phyloP scores from a whole-genome alignment of 495 filamentous ascomycete species.

The Penicillium silybi region DNA sequence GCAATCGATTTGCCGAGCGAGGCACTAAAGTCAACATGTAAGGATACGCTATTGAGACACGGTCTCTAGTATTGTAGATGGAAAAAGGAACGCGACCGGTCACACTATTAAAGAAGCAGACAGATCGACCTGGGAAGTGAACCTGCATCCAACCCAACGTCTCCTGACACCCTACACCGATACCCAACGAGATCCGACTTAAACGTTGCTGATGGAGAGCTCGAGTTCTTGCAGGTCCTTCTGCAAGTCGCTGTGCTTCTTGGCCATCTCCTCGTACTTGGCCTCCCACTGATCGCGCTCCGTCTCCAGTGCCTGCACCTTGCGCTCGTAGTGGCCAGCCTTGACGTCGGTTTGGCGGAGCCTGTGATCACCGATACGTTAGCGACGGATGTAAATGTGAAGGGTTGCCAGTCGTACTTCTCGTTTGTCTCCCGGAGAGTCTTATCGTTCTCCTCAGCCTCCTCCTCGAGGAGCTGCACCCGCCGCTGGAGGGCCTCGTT shows the following conservation, averaged over 20 bases:
- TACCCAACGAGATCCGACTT: constrained; percentile 29
- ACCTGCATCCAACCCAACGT: constrained; percentile 30
- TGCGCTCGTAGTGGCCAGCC: constrained; percentile 98
- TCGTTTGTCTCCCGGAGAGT: constrained; percentile 94
- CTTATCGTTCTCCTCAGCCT: constrained; percentile 92
- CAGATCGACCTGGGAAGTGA: constrained; percentile 24
- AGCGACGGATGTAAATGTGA: background rate
- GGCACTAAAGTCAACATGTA: constrained; percentile 19
- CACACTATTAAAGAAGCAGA: constrained; percentile 24
- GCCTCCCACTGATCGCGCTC: constrained; percentile 87
- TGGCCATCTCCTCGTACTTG: constrained; percentile 94
- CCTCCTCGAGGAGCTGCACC: constrained; percentile 93
- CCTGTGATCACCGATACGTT: constrained; percentile 45
- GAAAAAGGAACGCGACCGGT: constrained; percentile 22
- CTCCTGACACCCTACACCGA: constrained; percentile 27
- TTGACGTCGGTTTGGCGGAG: constrained; percentile 98
- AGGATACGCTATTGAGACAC: constrained; percentile 16
- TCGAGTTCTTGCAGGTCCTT: constrained; percentile 90
- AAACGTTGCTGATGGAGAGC: constrained; percentile 86
- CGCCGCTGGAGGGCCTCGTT: constrained; percentile 86
- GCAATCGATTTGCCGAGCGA: constrained; percentile 11
- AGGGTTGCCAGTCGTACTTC: constrained; percentile 62
- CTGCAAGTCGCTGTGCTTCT: constrained; percentile 79
- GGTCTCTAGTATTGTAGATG: constrained; percentile 23
- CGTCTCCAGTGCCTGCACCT: constrained; percentile 91